phyloP scores from a whole-genome alignment of 768 basidiomycete species.

The Amanita subjunquillea region DNA sequence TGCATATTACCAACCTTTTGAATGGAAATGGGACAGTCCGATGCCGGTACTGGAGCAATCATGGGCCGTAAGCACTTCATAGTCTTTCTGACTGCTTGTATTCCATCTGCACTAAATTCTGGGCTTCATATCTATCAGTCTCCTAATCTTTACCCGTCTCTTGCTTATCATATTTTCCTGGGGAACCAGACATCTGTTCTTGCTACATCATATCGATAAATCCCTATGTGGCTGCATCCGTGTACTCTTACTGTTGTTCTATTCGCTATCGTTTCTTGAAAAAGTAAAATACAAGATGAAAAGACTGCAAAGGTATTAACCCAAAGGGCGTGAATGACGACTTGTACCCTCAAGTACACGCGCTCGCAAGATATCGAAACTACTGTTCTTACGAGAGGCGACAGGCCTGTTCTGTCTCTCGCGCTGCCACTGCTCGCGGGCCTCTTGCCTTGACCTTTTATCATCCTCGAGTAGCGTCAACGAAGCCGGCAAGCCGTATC shows the following conservation, averaged over 20 bases:
- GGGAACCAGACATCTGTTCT: slow-evolving; percentile 5
- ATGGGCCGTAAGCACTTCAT: slow-evolving; percentile 7
- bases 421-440: slow-evolving; percentile 49
- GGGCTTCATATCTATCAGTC: not conserved
- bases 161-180: slow-evolving; percentile 6
- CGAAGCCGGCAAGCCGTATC: slow-evolving; percentile 68
- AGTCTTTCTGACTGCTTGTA: slow-evolving; percentile 1
- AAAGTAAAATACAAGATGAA: slow-evolving; percentile 1
- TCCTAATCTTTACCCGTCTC: slow-evolving; percentile 4
- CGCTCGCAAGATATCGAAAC: slow-evolving; percentile 28
- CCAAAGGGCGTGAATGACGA: slow-evolving; percentile 15
- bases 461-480: slow-evolving; percentile 60
- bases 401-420: not conserved
- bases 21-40: slow-evolving; percentile 8
- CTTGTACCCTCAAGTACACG: slow-evolving; percentile 51
- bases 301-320: not conserved
- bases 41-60: slow-evolving; percentile 7
- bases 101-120: not conserved
- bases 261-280: slow-evolving; percentile 4
- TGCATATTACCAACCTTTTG: slow-evolving; percentile 7
- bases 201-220: slow-evolving; percentile 1
- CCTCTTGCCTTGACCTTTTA: slow-evolving; percentile 45
- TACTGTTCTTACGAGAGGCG: not conserved
- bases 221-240: not conserved
- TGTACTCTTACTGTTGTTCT: slow-evolving; percentile 9